phyloP scores from a whole-genome alignment of 2,329 filamentous ascomycete genomes.

The Dryadomyces quercivorus region DNA sequence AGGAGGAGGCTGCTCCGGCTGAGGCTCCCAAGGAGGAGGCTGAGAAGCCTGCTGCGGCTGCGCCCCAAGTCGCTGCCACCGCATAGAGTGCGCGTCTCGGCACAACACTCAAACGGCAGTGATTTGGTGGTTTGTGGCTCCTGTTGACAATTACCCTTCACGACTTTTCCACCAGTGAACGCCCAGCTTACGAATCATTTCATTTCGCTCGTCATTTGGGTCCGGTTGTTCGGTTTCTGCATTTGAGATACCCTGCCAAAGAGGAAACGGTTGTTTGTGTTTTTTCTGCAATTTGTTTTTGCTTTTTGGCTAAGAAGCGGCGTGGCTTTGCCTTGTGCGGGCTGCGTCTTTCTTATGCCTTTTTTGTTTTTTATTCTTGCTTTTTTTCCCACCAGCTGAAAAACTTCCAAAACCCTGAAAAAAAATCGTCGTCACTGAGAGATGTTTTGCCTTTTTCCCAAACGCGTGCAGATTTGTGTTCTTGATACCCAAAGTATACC shows the following conservation, averaged over 20 bases:
- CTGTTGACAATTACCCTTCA: not conserved
- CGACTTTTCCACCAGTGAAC: conserved; percentile 12
- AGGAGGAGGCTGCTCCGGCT: conserved; percentile 14
- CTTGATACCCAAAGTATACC: conserved; percentile 4
- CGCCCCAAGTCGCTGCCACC: conserved; percentile 37
- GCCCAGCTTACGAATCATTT: conserved; percentile 6
- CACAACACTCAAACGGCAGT: not conserved
- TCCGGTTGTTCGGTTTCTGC: conserved; percentile 37
- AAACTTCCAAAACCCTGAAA: not conserved
- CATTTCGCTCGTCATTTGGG: conserved; percentile 20
- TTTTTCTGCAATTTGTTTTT: not conserved
- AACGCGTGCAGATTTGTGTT: not conserved
- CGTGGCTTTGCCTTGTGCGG: not conserved
- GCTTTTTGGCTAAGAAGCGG: not conserved
- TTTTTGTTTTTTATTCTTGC: conserved; percentile 3
- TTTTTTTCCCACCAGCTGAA: not conserved
- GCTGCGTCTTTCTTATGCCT: not conserved
- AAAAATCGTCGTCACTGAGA: not conserved
- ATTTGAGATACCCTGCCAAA: conserved; percentile 26
- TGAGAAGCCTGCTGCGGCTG: conserved; percentile 22
- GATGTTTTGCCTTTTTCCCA: not conserved
- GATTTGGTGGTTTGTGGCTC: not conserved
- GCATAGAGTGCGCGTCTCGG: conserved; percentile 26
- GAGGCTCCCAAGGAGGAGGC: conserved; percentile 19
- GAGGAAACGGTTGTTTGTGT: not conserved